A percentile compares a stretch with the other conserved stretches of the same genome.
phyloP scores from a whole-genome alignment of 805 yeast genomes.

The Suhomyces sp. region DNA sequence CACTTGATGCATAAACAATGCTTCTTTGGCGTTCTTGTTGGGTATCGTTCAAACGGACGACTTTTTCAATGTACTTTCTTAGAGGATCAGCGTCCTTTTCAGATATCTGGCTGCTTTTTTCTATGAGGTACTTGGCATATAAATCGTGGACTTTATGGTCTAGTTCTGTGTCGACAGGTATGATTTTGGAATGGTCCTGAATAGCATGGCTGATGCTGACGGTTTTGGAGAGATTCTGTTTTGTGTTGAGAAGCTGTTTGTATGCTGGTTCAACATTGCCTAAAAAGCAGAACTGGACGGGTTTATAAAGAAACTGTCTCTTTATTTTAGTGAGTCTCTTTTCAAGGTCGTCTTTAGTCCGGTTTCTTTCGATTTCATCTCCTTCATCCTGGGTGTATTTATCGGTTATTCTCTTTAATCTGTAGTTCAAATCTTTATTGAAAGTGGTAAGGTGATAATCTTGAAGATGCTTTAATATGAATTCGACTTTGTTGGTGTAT shows the following conservation, averaged over 20 bases:
- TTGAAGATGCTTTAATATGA: conserved; percentile 12
- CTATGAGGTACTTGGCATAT: conserved; percentile 9
- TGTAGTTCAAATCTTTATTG: conserved; percentile 3
- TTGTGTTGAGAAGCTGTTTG: conserved; percentile 10
- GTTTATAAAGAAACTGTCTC: conserved; percentile 19
- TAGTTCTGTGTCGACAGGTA: not conserved
- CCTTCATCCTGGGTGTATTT: not conserved
- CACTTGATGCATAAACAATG: conserved; percentile 5
- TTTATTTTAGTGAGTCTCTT: conserved; percentile 12
- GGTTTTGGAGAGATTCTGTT: conserved; percentile 2
- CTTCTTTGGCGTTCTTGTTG: conserved; percentile 17
- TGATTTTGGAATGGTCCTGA: not conserved
- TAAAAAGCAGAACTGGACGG: conserved; percentile 24
- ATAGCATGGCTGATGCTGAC: not conserved
- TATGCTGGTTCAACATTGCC: conserved; percentile 15
- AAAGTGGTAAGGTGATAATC: conserved; percentile 8
- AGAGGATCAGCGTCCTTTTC: conserved; percentile 12
- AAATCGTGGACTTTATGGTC: conserved; percentile 8
- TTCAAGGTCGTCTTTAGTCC: conserved; percentile 5
- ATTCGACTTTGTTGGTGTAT: conserved; percentile 13
- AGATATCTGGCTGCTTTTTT: conserved; percentile 7
- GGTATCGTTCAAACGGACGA: conserved; percentile 15
- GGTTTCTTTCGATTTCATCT: too few species aligned
- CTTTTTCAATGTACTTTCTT: conserved; percentile 14
- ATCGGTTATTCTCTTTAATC: conserved; percentile 5